Base-by-base conservation (phyloP, 2,329 filamentous ascomycete genomes). In the Dactylonectria macrodidyma region DNA sequence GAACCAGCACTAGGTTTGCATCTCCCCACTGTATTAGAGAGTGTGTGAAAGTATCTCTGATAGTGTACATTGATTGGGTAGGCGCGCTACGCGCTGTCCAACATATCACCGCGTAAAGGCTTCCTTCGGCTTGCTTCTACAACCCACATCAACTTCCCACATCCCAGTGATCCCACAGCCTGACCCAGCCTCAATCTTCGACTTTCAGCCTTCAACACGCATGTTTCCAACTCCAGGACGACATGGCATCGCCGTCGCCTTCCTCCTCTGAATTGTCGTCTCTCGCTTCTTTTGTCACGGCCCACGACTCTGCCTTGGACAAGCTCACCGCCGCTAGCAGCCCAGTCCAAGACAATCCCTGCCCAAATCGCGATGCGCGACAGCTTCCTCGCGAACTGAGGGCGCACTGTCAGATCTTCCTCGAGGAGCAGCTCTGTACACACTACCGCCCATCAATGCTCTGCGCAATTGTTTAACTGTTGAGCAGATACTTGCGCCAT, bases 391-490 rank as follows among this genome's bases (percentile, higher is more conserved):
- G 86, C 65, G 90, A 92, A 73, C 81, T 95, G 19, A 88, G 86
- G 62, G 84, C 89, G 65, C 90, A 94, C 74, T 90, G 89, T 72
- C 88, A 89, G 65, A 92, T 94, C 51, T 93, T 92, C 77, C 84
- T 95, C 0, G 93, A 95, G 79, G 93, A 95, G 80, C 86, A 90
- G 65, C 87, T 95, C 33, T 92, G 90, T 91, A 82, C 63, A 85
- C 62, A 26, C 69, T 67, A 61, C 65, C 65, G 46, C 46, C 9
- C 22, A 9, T 5, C 30, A 5, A 11, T 8, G 22, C 12, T 8
- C 19, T 19, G n/a, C 10, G 14, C 41, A 12, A 22, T 19, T 16
- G 16, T 36, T 36, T 69, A 7, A 70, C 59, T 16, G 5, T 62
- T 26, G 0, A 12, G 24, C 36, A 82, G 81, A 81, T 67, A 62